A percentile compares a stretch with the other conserved stretches of the same genome.
These are phyloP conservation scores for Aurinia saxatilis DNA, from an alignment of 345 rosid genomes.

Conservation along the genomic window DNA sequence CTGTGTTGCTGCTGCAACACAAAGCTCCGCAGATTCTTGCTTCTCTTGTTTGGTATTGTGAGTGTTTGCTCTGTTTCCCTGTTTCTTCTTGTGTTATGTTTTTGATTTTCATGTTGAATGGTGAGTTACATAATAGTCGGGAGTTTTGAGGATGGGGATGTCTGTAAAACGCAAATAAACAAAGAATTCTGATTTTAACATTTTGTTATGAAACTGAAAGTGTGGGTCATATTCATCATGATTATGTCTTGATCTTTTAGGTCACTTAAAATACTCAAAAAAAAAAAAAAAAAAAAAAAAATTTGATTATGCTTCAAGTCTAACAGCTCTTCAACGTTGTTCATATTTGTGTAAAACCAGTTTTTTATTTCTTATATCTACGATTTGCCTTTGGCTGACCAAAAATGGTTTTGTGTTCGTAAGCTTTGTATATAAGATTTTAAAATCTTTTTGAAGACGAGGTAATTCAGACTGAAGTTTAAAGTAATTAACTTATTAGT, in stretches of 20 bases:
- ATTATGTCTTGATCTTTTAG: constrained; percentile 36
- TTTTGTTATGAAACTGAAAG: neutral
- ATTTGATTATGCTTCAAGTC: neutral
- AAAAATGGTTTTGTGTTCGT: neutral
- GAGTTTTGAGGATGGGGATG: constrained; percentile 17
- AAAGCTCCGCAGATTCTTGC: constrained; percentile 46
- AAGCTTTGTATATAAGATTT: neutral
- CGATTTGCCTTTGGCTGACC: neutral
- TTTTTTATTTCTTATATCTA: neutral
- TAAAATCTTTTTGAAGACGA: neutral
- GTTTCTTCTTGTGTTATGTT: constrained; percentile 6
- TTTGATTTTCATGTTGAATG: constrained; percentile 17
- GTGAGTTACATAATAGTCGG: constrained; percentile 9
- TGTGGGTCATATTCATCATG: constrained; percentile 30
- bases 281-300: neutral
- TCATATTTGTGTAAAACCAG: neutral
- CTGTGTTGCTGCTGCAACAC: constrained; percentile 61
- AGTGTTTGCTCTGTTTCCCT: constrained; percentile 1
- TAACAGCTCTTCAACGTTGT: neutral
- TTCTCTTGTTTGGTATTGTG: constrained; percentile 23
- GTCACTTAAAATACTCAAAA: neutral
- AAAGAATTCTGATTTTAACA: neutral
- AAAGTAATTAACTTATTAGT: too few relatives aligned
- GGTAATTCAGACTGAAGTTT: neutral
- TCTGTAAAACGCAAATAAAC: constrained; percentile 1